Percentiles rank a stretch among this genome's conserved stretches.
Evolutionary conservation across 495 filamentous ascomycete genomes (phyloP).

Genomic region (Lichina pygmaea): DNA sequence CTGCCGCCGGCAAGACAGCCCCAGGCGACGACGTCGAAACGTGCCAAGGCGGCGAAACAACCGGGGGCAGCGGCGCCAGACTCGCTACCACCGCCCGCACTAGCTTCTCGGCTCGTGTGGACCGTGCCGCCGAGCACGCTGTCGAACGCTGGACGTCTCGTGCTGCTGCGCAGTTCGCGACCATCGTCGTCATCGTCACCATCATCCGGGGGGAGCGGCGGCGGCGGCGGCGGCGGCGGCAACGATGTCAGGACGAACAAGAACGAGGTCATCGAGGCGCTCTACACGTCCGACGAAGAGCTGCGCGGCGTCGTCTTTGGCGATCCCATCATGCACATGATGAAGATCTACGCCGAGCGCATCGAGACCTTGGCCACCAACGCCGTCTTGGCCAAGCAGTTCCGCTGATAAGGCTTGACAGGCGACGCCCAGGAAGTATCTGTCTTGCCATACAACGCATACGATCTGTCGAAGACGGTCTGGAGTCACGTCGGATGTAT

Average conservation of each 20-base stretch:
- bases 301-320: conserved; percentile 45
- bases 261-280: conserved; percentile 26
- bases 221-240: conserved; percentile 6
- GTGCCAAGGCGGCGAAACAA: not conserved
- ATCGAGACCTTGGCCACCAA: conserved; percentile 39
- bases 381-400: conserved; percentile 24
- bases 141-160: conserved; percentile 37
- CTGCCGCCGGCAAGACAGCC: not conserved
- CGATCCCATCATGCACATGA: conserved; percentile 52
- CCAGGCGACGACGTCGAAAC: not conserved
- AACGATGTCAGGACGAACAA: conserved; percentile 5
- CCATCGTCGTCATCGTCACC: not conserved
- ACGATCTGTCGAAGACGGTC: no score
- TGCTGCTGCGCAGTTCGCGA: conserved; percentile 22
- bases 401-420: not conserved
- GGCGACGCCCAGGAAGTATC: no score
- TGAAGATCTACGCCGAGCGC: conserved; percentile 42
- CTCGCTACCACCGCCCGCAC: conserved; percentile 2
- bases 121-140: conserved; percentile 30
- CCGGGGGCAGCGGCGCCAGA: not conserved
- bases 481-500: no score
- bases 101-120: conserved; percentile 20
- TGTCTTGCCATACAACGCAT: no score
- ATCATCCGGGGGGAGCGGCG: not conserved
- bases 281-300: conserved; percentile 32